Evolutionary conservation across 2,329 filamentous ascomycete species (phyloP).

Genomic region (Drechslera avenae): DNA sequence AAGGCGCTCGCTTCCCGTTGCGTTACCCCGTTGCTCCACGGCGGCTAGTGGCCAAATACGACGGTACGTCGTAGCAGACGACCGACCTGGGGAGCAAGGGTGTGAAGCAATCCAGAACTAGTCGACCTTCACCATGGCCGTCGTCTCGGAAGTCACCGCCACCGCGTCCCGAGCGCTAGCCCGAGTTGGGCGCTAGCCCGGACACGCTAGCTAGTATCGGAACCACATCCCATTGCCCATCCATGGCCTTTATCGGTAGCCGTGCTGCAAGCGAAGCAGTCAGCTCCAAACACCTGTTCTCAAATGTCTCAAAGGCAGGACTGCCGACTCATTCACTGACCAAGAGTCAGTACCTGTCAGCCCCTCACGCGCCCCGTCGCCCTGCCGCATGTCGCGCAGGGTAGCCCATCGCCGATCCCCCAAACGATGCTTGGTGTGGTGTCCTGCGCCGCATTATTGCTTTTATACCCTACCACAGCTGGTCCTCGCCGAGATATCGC

Average conservation of each 20-base stretch:
- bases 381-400: neutral
- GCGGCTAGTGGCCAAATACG: too few relatives aligned
- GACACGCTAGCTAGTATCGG: slow-evolving; percentile 17
- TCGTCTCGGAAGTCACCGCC: too few relatives aligned
- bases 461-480: neutral
- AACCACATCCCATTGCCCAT: slow-evolving; percentile 22
- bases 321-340: neutral
- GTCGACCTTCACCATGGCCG: too few relatives aligned
- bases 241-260: slow-evolving; percentile 22
- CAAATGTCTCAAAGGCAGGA: neutral
- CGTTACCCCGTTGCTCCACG: neutral
- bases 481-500: too few relatives aligned
- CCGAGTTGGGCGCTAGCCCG: neutral
- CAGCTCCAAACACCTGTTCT: slow-evolving; percentile 27
- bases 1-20: slow-evolving; percentile 2
- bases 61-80: too few relatives aligned
- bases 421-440: neutral
- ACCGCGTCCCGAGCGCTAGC: neutral
- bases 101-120: too few relatives aligned
- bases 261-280: slow-evolving; percentile 12
- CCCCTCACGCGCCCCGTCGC: neutral
- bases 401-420: slow-evolving; percentile 1
- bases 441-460: neutral
- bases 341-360: slow-evolving; percentile 5
- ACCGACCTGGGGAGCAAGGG: too few relatives aligned